Conservation (phyloP, 148 eudicot species). For the Cornus controversa region DNA sequence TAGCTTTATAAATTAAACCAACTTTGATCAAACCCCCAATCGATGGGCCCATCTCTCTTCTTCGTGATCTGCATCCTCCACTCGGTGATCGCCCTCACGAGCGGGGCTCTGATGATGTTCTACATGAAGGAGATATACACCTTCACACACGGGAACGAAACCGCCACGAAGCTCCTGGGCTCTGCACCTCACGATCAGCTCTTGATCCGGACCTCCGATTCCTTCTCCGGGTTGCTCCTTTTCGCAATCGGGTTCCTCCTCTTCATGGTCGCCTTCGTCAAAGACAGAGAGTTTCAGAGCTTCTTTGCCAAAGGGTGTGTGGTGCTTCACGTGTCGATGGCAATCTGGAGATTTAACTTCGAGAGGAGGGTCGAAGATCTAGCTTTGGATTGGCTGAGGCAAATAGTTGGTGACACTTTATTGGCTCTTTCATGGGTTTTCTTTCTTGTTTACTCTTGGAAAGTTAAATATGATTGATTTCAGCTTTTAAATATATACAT, state of each 20-base stretch:
- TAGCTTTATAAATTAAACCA: no score
- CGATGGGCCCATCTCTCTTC: slow-evolving; percentile 12
- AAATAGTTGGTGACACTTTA: slow-evolving; percentile 14
- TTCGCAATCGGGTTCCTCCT: slow-evolving; percentile 12
- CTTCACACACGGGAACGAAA: slow-evolving; percentile 14
- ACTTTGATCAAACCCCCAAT: background rate
- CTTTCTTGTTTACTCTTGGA: slow-evolving; percentile 28
- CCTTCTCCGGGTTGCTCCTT: slow-evolving; percentile 18
- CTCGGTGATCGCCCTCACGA: slow-evolving; percentile 9
- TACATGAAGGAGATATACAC: slow-evolving; percentile 16
- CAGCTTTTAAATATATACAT: background rate
- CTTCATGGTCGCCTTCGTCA: slow-evolving; percentile 16
- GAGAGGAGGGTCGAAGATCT: slow-evolving; percentile 26
- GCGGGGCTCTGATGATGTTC: slow-evolving; percentile 17
- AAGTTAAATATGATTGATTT: slow-evolving; percentile 19
- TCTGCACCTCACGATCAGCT: slow-evolving; percentile 14
- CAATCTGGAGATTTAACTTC: slow-evolving; percentile 19
- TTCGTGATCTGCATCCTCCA: slow-evolving; percentile 23
- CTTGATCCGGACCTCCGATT: slow-evolving; percentile 16
- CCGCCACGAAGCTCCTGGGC: slow-evolving; percentile 8
- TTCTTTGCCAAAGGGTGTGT: slow-evolving; percentile 19
- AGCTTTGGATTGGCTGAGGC: slow-evolving; percentile 25
- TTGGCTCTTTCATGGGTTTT: slow-evolving; percentile 28
- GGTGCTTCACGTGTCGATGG: slow-evolving; percentile 13
- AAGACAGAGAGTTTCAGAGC: slow-evolving; percentile 12